Base-by-base conservation (phyloP, 495 filamentous ascomycete genomes). In the Neurospora pannonica region DNA sequence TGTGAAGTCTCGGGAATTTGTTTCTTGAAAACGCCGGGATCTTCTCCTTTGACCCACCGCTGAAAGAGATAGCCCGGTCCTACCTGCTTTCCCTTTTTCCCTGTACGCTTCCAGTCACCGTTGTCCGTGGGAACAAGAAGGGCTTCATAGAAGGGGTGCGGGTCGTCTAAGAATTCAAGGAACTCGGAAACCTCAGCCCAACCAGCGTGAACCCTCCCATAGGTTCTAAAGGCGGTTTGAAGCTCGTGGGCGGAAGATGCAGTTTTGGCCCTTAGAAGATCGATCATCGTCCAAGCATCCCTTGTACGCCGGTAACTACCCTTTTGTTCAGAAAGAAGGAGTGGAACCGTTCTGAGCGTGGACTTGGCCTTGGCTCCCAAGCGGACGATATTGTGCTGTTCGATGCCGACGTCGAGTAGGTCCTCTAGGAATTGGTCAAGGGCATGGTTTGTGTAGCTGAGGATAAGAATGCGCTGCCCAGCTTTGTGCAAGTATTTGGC, bases 351-450 rank as follows among this genome's bases (percentile, higher is more conserved):
- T 70, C 83, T 75, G 0, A 74, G 9, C 0, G 87, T 90, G 17
- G 84, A 90, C 77, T 92, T 93, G 0, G 54, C 74, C 46, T 75
- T 77, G 0, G 85, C 83, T 0, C 93, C 93, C 1, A 97, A 81
- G 5, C 93, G 87, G 0, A 95, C 87, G 70, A 95, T 91, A 0
- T 75, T n/a, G 0, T 77, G 38, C 0, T 34, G 1, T 0, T 84
- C 79, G 13, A 96, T 91, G 1, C 0, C 92, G 21, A 89, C 88
- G 28, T 90, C 83, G 3, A 91, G 74, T 0, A 94, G 79, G 73
- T 94, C 90, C 75, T 92, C 90, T 0, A 92, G 79, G 70, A 93
- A 93, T 75, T 95, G 92, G 76, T 94, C 90, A 0, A 94, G 80
- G 0, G 93, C 92, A 81, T 96, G 93, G 76, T 96, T 94, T 0